Evolutionary conservation across 2,329 filamentous ascomycete species (phyloP), one percentile per base, ranked within the genome.

Genomic region (Alternaria alternata): DNA sequence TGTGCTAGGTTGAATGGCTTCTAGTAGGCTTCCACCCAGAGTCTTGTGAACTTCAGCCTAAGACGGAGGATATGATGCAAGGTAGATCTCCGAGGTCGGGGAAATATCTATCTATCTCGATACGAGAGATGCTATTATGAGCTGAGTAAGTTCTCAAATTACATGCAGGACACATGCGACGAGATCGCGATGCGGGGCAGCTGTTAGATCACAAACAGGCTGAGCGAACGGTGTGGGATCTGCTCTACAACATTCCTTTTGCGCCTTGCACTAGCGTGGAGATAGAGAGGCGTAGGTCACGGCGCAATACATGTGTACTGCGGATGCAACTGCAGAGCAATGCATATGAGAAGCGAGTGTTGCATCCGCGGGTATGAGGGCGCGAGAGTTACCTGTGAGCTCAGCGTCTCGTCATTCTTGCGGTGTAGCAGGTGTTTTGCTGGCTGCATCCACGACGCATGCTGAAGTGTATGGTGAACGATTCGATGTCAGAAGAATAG

Each of bases 361-460:
- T 42, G 11, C 46, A 12, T 36, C 46, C 30, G 32, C 20, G 46
- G 46, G 14, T 38, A n/a, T 24, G n/a, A 18, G 16, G 16, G 20
- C 16, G 20, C 36, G 30, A 49, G 32, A n/a, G 30, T 9, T 16
- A 38, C 20, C 32, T 49, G 46, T 18, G 20, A 38, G 32, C 32
- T 36, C 46, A 49, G 46, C 20, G 12, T 49, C 30, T 26, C 46
- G 46, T 49, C 46, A 49, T 49, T 49, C 30, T 49, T 38, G 46
- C 46, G 46, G 46, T 49, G 46, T 49, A 26, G 34, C 46, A 42
- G 14, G 46, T 36, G 12, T 11, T 26, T 36, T 16, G 14, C 22
- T 12, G 46, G 46, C 30, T 49, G 46, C 46, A 49, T 38, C 46
- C 30, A 44, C 32, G 20, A 47, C 11, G 41, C 52, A 51, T 32